These are phyloP conservation scores for Alternaria arbusti DNA, from an alignment of 2,329 filamentous ascomycete genomes.

Conservation along the genomic window DNA sequence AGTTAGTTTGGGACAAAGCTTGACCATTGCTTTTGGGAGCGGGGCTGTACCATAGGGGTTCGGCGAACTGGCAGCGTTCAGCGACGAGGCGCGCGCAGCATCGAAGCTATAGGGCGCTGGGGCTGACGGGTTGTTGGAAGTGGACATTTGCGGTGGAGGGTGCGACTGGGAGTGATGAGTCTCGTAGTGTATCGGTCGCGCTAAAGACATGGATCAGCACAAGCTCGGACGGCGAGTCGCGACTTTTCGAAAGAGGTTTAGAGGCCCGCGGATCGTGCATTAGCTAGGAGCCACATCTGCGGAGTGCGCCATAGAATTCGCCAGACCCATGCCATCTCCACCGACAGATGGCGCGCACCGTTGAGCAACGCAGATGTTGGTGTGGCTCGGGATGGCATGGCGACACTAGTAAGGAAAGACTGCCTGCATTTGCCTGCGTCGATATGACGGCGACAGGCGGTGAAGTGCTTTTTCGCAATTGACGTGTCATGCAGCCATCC, in stretches of 20 bases:
- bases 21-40: constrained; percentile 11
- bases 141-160: constrained; percentile 44
- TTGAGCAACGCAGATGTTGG: constrained; percentile 4
- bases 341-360: constrained; percentile 15
- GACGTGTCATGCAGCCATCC: constrained; percentile 18
- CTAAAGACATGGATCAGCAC: constrained; percentile 33
- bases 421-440: constrained; percentile 8
- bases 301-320: constrained; percentile 30
- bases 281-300: constrained; percentile 36
- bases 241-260: constrained; percentile 19
- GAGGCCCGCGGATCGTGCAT: constrained; percentile 25
- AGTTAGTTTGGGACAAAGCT: constrained; percentile 34
- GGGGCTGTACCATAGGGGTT: constrained; percentile 44
- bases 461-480: constrained; percentile 19
- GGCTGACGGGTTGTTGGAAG: constrained; percentile 36
- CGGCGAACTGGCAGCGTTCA: constrained; percentile 48
- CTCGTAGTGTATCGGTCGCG: constrained; percentile 33
- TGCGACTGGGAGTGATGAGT: constrained; percentile 37
- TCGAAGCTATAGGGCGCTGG: constrained; percentile 53
- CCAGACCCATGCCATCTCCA: constrained; percentile 20
- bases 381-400: constrained; percentile 4
- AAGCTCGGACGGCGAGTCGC: constrained; percentile 16
- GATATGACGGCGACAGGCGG: constrained; percentile 2
- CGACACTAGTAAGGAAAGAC: constrained; percentile 2
- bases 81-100: constrained; percentile 50